Percentiles rank a stretch among this genome's conserved stretches.
Evolutionary conservation across 2,329 filamentous ascomycete genomes (phyloP).

Genomic region (Pseudocercospora crystallina): DNA sequence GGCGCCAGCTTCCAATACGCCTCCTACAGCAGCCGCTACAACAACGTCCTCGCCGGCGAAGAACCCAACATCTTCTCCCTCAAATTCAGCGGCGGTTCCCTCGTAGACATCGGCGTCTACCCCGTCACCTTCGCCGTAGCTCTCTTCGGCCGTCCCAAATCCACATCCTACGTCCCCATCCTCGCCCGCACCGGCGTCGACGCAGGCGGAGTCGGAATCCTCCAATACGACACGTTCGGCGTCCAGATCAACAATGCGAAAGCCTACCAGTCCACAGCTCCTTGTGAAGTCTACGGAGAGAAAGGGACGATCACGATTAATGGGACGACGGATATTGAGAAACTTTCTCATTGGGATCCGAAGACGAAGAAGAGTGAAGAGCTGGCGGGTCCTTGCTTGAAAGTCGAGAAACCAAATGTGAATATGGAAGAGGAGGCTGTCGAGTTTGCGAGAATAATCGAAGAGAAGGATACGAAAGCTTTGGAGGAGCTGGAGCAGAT

Average conservation of each 20-base stretch:
- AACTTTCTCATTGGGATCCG: constrained; percentile 43
- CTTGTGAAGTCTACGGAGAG: constrained; percentile 50
- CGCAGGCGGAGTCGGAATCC: constrained; percentile 45
- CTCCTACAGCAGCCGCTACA: constrained; percentile 48
- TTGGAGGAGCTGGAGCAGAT: constrained; percentile 42
- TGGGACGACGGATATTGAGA: constrained; percentile 47
- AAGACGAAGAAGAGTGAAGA: constrained; percentile 44
- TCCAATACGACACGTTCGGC: constrained; percentile 46
- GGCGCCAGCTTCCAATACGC: constrained; percentile 48
- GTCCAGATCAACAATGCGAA: constrained; percentile 47
- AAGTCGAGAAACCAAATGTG: constrained; percentile 40
- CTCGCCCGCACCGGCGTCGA: constrained; percentile 48
- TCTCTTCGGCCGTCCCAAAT: constrained; percentile 47
- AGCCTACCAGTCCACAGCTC: constrained; percentile 45
- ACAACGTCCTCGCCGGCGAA: constrained; percentile 48
- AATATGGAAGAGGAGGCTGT: constrained; percentile 50
- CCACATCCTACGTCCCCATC: constrained; percentile 44
- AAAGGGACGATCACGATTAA: constrained; percentile 48
- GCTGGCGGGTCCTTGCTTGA: constrained; percentile 36
- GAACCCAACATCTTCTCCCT: constrained; percentile 51
- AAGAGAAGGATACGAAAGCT: constrained; percentile 39
- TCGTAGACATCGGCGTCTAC: constrained; percentile 53
- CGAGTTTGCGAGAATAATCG: constrained; percentile 47
- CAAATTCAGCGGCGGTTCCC: constrained; percentile 47
- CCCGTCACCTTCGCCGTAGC: constrained; percentile 49